phyloP scores from a whole-genome alignment of 768 basidiomycete genomes.

The Pleurotus ostreatus region DNA sequence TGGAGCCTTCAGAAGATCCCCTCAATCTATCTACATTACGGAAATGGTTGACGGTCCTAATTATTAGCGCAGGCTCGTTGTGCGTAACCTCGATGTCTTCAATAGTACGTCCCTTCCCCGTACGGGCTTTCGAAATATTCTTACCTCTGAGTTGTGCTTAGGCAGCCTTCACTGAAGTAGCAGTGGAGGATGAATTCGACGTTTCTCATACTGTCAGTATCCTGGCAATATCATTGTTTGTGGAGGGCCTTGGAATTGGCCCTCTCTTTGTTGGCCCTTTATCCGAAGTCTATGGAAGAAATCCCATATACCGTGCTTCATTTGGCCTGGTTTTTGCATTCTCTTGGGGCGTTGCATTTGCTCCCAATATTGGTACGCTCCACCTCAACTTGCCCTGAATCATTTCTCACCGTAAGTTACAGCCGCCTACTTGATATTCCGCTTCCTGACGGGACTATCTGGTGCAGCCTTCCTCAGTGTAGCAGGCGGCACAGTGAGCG shows the following conservation, averaged over 20 bases:
- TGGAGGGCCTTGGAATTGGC: constrained; percentile 53
- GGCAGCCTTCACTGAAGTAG: constrained; percentile 3
- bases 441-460: constrained; percentile 51
- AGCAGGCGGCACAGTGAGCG: constrained; percentile 51
- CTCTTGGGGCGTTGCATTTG: constrained; percentile 71
- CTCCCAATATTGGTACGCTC: constrained; percentile 54
- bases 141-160: not conserved
- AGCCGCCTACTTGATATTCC: constrained; percentile 59
- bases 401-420: not conserved
- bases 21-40: not conserved
- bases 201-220: constrained; percentile 2
- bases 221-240: constrained; percentile 51
- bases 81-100: constrained; percentile 4
- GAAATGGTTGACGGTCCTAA: constrained; percentile 5
- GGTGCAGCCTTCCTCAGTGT: constrained; percentile 57
- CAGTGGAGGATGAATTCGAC: not conserved
- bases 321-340: constrained; percentile 59
- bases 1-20: constrained; percentile 4
- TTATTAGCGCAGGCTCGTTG: constrained; percentile 3
- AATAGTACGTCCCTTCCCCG: not conserved
- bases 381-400: not conserved
- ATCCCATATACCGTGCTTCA: constrained; percentile 56
- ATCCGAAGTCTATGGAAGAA: constrained; percentile 60
- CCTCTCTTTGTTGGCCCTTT: constrained; percentile 53
- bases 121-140: too few species aligned